Evolutionary conservation across 768 basidiomycete species (phyloP).

Genomic region (Candolleomyces aberdarensis): DNA sequence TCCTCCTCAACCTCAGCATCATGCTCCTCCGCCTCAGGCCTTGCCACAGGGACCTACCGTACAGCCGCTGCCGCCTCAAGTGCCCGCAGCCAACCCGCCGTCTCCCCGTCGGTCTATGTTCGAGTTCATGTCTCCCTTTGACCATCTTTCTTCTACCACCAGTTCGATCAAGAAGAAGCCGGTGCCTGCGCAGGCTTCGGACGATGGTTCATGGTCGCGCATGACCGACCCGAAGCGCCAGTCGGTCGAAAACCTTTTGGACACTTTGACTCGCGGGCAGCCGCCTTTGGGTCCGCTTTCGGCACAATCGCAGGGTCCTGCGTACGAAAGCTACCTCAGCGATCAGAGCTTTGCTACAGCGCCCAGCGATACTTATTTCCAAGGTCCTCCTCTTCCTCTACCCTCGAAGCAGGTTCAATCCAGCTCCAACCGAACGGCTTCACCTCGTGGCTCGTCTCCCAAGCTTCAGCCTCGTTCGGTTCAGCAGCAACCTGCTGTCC

Average conservation of each 20-base stretch:
- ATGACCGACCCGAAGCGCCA: constrained; percentile 68
- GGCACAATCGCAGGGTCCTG: constrained; percentile 34
- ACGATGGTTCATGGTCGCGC: constrained; percentile 61
- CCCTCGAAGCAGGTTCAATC: constrained; percentile 49
- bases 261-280: constrained; percentile 58
- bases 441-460: constrained; percentile 66
- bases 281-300: constrained; percentile 28
- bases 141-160: constrained; percentile 61
- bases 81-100: constrained; percentile 50
- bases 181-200: constrained; percentile 44
- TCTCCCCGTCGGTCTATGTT: constrained; percentile 81
- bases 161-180: constrained; percentile 66
- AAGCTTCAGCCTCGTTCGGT: constrained; percentile 50
- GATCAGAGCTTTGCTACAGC: constrained; percentile 33
- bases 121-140: constrained; percentile 82
- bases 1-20: constrained; percentile 23
- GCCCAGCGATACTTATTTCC: constrained; percentile 37
- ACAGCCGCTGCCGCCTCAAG: constrained; percentile 25
- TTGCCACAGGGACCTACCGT: background rate
- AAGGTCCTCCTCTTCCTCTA: constrained; percentile 59
- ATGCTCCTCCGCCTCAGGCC: background rate
- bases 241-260: constrained; percentile 79
- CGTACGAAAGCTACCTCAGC: constrained; percentile 45
- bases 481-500: constrained; percentile 39
- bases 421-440: constrained; percentile 40